A percentile compares a stretch with the other conserved stretches of the same genome.
Evolutionary conservation across 176 grass and related monocot genomes (phyloP).

Genomic region (Dactylis glomerata): DNA sequence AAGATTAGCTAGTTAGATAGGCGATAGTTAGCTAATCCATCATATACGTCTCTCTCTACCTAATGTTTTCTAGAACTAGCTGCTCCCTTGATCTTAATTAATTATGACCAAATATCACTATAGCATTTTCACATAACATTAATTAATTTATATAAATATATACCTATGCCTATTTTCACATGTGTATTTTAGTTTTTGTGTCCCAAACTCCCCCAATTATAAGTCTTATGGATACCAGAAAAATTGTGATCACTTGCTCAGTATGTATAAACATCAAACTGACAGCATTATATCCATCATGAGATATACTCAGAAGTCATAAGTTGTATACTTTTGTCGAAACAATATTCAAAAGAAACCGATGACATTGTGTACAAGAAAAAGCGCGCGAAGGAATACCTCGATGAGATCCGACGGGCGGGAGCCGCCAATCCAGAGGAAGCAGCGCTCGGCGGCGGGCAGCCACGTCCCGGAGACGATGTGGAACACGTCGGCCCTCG

Average conservation of each 20-base stretch:
- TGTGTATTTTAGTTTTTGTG: background rate
- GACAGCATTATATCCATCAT: background rate
- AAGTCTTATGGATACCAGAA: background rate
- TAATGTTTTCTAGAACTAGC: background rate
- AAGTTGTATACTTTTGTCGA: background rate
- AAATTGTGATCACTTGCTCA: background rate
- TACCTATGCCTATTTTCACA: background rate
- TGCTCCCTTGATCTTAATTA: background rate
- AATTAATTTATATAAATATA: background rate
- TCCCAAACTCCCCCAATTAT: background rate
- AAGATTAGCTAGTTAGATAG: constrained; percentile 14
- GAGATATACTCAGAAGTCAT: background rate
- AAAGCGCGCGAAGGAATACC: constrained; percentile 27
- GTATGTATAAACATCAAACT: background rate
- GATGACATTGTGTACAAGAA: background rate
- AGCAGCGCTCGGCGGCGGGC: constrained; percentile 63
- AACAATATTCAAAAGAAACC: background rate
- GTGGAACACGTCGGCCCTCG: constrained; percentile 51
- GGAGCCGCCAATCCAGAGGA: constrained; percentile 71
- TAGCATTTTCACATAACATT: background rate
- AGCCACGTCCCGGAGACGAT: constrained; percentile 45
- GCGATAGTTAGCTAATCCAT: constrained; percentile 21
- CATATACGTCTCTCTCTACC: constrained; percentile 3
- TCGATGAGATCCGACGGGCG: constrained; percentile 69
- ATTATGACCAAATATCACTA: background rate